phyloP scores from a whole-genome alignment of 805 yeast genomes.

The Wickerhamomyces mucosus region DNA sequence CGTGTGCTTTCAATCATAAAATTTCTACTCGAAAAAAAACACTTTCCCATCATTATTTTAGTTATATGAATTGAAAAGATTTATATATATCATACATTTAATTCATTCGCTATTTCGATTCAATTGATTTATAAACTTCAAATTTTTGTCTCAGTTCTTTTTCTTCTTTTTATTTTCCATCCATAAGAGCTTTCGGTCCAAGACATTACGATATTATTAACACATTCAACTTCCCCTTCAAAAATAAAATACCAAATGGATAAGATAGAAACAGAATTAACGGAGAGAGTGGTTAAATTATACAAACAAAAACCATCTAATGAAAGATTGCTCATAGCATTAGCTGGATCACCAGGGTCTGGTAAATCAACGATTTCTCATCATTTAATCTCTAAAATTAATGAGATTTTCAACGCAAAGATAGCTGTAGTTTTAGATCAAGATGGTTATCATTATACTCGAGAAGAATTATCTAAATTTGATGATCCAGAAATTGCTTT shows the following conservation, averaged over 20 bases:
- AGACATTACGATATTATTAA: no score
- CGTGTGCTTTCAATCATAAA: no score
- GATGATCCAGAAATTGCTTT: slow-evolving; percentile 48
- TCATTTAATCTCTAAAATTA: slow-evolving; percentile 4
- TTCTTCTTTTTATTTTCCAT: not conserved
- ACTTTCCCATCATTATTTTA: no score
- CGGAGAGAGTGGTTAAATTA: slow-evolving; percentile 2
- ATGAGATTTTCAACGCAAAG: slow-evolving; percentile 1
- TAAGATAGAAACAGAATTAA: slow-evolving; percentile 2
- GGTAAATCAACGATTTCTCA: slow-evolving; percentile 7
- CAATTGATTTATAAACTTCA: no score
- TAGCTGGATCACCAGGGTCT: slow-evolving; percentile 10
- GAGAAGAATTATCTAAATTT: slow-evolving; percentile 38
- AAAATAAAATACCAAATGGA: slow-evolving; percentile 5
- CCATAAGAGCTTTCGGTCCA: no score
- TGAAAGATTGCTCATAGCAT: slow-evolving; percentile 5
- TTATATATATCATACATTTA: no score
- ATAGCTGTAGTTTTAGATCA: slow-evolving; percentile 44
- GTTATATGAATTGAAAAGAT: no score
- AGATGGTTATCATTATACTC: slow-evolving; percentile 66
- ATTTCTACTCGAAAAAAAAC: no score
- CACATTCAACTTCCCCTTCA: not conserved
- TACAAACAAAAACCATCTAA: slow-evolving; percentile 3
- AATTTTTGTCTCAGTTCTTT: not conserved
- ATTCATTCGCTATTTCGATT: no score